Conservation (phyloP, 2,329 filamentous ascomycete genomes). For the Scedosporium boydii region DNA sequence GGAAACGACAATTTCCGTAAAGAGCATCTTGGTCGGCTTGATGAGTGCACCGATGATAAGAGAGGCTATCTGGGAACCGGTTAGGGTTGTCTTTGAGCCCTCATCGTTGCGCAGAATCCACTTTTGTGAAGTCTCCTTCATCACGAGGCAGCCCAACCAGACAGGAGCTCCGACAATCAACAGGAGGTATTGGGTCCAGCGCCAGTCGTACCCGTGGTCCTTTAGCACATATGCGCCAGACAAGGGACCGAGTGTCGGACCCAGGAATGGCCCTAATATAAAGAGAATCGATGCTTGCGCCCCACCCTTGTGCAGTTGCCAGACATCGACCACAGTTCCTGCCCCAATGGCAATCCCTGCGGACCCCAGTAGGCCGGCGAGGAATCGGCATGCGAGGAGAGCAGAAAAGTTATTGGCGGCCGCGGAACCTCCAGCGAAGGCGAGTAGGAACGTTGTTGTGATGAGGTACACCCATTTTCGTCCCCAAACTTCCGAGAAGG, state of each 20-base stretch:
- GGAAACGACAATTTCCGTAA: conserved; percentile 49
- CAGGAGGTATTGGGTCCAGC: conserved; percentile 15
- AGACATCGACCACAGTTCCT: conserved; percentile 59
- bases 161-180: conserved; percentile 9
- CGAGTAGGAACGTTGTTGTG: conserved; percentile 55
- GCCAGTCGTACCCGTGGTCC: conserved; percentile 10
- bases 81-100: conserved; percentile 1
- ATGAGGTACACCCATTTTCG: conserved; percentile 60
- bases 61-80: background rate
- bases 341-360: conserved; percentile 68
- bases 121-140: conserved; percentile 9
- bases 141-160: conserved; percentile 2
- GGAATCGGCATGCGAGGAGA: conserved; percentile 59
- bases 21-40: conserved; percentile 12
- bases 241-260: conserved; percentile 26
- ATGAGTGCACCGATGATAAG: conserved; percentile 5
- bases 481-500: conserved; percentile 58
- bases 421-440: conserved; percentile 57
- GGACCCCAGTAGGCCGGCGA: conserved; percentile 60
- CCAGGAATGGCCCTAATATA: conserved; percentile 61
- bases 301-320: conserved; percentile 49
- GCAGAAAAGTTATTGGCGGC: conserved; percentile 55
- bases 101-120: conserved; percentile 9
- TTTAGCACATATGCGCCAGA: conserved; percentile 38
- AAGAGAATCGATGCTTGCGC: conserved; percentile 66